Percentiles rank a stretch among this genome's conserved stretches.
phyloP scores from a whole-genome alignment of 306 rosid species.

The Cucurbita moschata region DNA sequence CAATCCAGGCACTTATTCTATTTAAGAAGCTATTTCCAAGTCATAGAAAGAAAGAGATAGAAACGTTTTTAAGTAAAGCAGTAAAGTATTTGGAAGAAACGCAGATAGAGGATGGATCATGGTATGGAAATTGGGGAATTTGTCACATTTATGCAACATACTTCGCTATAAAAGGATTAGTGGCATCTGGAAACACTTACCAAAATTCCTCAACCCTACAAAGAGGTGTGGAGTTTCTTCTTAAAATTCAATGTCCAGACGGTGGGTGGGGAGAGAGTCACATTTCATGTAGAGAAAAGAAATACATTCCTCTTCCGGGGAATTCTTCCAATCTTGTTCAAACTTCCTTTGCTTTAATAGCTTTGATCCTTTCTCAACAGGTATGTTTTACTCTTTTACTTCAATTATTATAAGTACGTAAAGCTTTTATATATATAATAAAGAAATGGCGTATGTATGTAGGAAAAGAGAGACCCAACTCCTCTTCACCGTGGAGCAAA shows the following conservation, averaged over 20 bases:
- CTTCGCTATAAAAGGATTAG: background rate
- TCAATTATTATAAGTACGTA: too few relatives aligned
- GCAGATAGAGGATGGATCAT: background rate
- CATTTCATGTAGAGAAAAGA: background rate
- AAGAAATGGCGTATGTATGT: too few relatives aligned
- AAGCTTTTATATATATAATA: too few relatives aligned
- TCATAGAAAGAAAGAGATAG: background rate
- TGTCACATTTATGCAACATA: background rate
- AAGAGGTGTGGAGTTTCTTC: background rate
- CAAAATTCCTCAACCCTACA: background rate
- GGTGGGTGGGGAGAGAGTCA: background rate
- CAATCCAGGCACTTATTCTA: background rate
- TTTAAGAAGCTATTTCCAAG: background rate
- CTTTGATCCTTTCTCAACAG: background rate
- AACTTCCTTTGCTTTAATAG: background rate
- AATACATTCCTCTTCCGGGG: background rate
- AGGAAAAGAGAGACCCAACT: background rate
- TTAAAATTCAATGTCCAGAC: background rate
- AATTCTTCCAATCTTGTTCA: background rate
- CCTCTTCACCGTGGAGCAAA: background rate
- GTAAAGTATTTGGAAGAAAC: background rate
- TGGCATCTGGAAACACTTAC: background rate
- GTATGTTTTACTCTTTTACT: background rate
- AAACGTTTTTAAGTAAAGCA: background rate
- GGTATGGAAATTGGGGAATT: background rate